A percentile compares a stretch with the other conserved stretches of the same genome.
These are phyloP conservation scores for Aureobasidium sp. DNA, from an alignment of 2,329 filamentous ascomycete genomes.

Conservation along the genomic window DNA sequence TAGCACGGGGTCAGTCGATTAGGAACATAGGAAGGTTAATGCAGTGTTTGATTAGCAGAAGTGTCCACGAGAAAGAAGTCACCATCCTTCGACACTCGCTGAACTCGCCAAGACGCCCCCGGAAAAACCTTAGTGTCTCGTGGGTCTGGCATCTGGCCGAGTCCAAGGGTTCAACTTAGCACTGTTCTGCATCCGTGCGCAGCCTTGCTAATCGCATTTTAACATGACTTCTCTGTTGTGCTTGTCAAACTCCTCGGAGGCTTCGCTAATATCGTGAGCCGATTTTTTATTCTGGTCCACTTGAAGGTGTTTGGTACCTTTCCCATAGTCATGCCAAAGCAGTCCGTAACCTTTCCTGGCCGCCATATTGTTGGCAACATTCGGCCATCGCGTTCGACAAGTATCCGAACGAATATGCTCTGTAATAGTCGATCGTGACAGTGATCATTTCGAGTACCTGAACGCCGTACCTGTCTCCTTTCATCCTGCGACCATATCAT, in stretches of 20 bases:
- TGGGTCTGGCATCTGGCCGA: not conserved
- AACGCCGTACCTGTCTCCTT: not conserved
- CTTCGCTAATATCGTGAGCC: not conserved
- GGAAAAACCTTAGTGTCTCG: not conserved
- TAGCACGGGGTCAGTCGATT: not conserved
- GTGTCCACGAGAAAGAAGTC: not conserved
- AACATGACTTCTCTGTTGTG: not conserved
- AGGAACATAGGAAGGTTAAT: constrained; percentile 7
- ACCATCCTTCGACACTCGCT: not conserved
- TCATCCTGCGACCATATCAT: not conserved
- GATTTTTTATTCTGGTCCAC: not conserved
- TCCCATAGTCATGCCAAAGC: not conserved
- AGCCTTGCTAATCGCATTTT: not conserved
- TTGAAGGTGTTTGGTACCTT: not conserved
- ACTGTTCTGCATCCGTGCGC: not conserved
- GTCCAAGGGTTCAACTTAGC: not conserved
- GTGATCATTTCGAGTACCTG: not conserved
- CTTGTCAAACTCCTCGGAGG: not conserved
- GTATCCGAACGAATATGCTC: not conserved
- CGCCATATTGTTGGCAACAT: not conserved
- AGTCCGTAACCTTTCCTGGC: not conserved
- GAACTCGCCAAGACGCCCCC: not conserved
- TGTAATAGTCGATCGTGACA: not conserved
- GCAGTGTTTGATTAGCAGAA: not conserved
- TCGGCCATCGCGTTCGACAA: not conserved